A percentile compares a stretch with the other conserved stretches of the same genome.
These are phyloP conservation scores for Globisporangium iwayamae DNA, from an alignment of 352 stramenopile genomes.

Conservation along the genomic window DNA sequence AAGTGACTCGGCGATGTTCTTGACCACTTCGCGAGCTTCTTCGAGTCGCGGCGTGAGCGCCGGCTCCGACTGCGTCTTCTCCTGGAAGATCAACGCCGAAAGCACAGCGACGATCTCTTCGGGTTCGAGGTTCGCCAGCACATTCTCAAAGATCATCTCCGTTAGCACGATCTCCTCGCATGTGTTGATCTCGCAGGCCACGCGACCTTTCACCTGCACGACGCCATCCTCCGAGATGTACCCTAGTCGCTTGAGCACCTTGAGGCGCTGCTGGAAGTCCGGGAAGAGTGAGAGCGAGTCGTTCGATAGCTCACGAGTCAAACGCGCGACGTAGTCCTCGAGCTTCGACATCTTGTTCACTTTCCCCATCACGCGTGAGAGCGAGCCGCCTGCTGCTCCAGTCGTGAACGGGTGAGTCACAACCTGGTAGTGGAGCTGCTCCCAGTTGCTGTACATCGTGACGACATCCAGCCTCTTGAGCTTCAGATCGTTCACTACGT, in stretches of 20 bases:
- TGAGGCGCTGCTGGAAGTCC: conserved; percentile 95
- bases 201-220: conserved; percentile 95
- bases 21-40: conserved; percentile 84
- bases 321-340: conserved; percentile 52
- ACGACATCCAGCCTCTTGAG: conserved; percentile 78
- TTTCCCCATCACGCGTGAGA: conserved; percentile 50
- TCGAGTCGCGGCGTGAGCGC: conserved; percentile 71
- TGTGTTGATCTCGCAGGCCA: conserved; percentile 98
- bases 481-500: conserved; percentile 72
- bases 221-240: conserved; percentile 90
- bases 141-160: conserved; percentile 99
- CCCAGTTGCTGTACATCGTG: conserved; percentile 58
- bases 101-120: conserved; percentile 96
- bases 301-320: conserved; percentile 72
- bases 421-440: conserved; percentile 51
- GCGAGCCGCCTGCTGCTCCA: conserved; percentile 14
- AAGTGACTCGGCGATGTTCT: conserved; percentile 75
- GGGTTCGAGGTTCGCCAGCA: conserved; percentile 94
- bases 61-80: conserved; percentile 85
- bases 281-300: conserved; percentile 94
- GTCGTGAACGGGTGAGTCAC: conserved; percentile 48
- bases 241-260: conserved; percentile 91
- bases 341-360: conserved; percentile 78
- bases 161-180: conserved; percentile 97
- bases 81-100: conserved; percentile 96